Base-by-base conservation (phyloP, 768 basidiomycete genomes). In the Boletus speciosus region DNA sequence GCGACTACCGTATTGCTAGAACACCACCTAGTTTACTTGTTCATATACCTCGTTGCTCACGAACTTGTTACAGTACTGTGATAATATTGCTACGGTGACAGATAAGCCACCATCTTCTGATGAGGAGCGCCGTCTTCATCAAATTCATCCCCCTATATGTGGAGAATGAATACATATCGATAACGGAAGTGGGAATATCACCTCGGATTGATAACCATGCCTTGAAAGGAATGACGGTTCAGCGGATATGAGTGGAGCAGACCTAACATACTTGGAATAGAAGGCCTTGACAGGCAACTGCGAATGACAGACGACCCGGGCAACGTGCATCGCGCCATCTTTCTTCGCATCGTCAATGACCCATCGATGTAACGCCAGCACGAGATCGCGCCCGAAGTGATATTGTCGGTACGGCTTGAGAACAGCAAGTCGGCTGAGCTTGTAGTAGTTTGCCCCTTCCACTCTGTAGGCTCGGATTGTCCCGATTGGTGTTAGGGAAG, bases 101-200 rank as follows among this genome's bases (percentile, higher is more conserved):
- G 68, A 58, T 72, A 75, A 61, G 79, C 71, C 56, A 85, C 77
- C 90, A 93, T 90, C 72, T 82, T 85, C 68, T 92, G 90, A 79
- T 93, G 90, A 54, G 88, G 90, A 64, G 81, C 90, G 32, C 90
- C 90, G 52, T 88, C 91, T 73, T 85, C 88, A 70, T 88, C 86
- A 73, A 88, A 90, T 68, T 82, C 80, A 25, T 78, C 78, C 57
- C 85, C 86, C 85, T 90, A 69, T 42, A 57, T 45, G 54, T 49
- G 57, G 56, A 61, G 45, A 57, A 51, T 67, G 66, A 64, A 57
- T 47, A 51, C 54, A 53, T 35, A 65, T 65, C 53, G 59, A 66
- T 64, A 55, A 56, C 27, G 57, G 31, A 31, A 53, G 45, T 46
- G 44, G 39, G 39, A 46, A 51, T 63, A 78, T 69, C 69, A 87